phyloP scores from a whole-genome alignment of 2,329 filamentous ascomycete species.

The Aspergillus sergii region DNA sequence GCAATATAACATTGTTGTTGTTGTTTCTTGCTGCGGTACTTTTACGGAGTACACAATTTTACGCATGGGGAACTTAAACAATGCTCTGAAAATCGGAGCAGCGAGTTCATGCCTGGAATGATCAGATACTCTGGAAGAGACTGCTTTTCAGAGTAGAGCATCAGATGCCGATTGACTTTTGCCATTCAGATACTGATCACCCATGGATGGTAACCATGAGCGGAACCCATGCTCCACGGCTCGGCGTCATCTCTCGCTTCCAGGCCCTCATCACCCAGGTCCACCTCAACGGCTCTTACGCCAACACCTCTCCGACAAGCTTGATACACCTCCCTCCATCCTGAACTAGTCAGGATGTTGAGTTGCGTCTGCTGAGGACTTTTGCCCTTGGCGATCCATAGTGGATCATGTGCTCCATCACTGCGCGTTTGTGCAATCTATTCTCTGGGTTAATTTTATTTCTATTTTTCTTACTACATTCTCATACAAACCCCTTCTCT shows the following conservation, averaged over 20 bases:
- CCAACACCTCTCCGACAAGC: constrained; percentile 19
- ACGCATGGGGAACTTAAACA: background rate
- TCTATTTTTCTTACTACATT: background rate
- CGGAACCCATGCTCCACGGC: constrained; percentile 23
- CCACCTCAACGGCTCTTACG: constrained; percentile 23
- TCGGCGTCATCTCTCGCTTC: constrained; percentile 32
- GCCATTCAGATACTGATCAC: background rate
- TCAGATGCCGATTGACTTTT: background rate
- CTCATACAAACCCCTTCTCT: background rate
- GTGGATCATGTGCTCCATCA: constrained; percentile 22
- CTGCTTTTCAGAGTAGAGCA: background rate
- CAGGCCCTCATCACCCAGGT: constrained; percentile 26
- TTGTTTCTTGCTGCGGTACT: too few species aligned
- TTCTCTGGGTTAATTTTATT: constrained; percentile 8
- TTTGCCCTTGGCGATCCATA: constrained; percentile 25
- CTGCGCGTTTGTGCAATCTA: constrained; percentile 7
- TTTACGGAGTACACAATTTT: too few species aligned
- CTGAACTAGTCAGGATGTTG: background rate
- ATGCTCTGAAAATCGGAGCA: background rate
- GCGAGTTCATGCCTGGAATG: background rate
- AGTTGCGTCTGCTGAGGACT: constrained; percentile 3
- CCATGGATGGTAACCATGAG: constrained; percentile 14
- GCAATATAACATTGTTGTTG: constrained; percentile 2
- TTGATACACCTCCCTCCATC: constrained; percentile 10
- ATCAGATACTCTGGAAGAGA: background rate